These are phyloP conservation scores for Achlya hypogyna DNA, from an alignment of 352 stramenopile genomes.

Conservation along the genomic window DNA sequence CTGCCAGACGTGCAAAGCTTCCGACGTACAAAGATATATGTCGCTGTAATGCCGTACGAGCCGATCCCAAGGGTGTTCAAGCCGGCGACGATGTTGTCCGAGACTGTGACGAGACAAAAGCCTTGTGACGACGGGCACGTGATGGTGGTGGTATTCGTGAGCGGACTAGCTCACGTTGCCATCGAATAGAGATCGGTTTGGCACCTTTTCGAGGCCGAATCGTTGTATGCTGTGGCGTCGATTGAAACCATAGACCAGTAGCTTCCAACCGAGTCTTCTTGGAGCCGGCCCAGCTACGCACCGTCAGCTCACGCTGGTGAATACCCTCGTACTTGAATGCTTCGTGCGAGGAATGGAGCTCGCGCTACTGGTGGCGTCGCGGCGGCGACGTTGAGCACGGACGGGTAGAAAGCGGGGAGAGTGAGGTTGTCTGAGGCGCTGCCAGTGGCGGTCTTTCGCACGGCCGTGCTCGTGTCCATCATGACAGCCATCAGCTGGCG, in stretches of 20 bases:
- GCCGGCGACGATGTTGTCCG: slow-evolving; percentile 78
- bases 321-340: slow-evolving; percentile 1
- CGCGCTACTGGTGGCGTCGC: not conserved
- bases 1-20: not conserved
- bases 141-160: slow-evolving; percentile 1
- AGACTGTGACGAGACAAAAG: slow-evolving; percentile 78
- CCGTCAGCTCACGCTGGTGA: not conserved
- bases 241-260: slow-evolving; percentile 5
- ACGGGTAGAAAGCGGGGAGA: slow-evolving; percentile 30
- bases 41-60: slow-evolving; percentile 75
- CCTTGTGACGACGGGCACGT: not conserved
- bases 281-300: slow-evolving; percentile 10
- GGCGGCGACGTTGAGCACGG: slow-evolving; percentile 9
- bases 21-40: slow-evolving; percentile 69
- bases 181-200: not conserved
- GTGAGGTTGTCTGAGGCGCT: slow-evolving; percentile 25
- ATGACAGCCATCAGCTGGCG: slow-evolving; percentile 58
- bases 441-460: slow-evolving; percentile 24
- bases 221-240: not conserved
- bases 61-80: slow-evolving; percentile 68
- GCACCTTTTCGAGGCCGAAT: not conserved
- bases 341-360: not conserved
- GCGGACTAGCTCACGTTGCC: too few species aligned
- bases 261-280: slow-evolving; percentile 4
- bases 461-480: slow-evolving; percentile 42